phyloP scores from a whole-genome alignment of 225 moss, liverwort and hornwort genomes.

The Rhytidiadelphus loreus region DNA sequence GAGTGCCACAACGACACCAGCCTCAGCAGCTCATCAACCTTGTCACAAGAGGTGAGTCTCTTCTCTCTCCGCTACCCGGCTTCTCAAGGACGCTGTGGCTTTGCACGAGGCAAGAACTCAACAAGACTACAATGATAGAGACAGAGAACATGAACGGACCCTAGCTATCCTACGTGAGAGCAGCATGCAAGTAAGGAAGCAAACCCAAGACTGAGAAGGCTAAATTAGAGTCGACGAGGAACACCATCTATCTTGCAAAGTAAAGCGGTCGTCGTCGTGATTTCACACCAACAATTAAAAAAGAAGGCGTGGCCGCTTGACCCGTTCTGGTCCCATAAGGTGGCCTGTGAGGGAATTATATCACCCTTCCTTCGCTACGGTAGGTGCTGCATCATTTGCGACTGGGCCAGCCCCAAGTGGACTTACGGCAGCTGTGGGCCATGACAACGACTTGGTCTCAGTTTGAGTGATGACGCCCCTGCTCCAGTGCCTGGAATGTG shows the following conservation, averaged over 20 bases:
- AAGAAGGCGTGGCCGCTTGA: neutral
- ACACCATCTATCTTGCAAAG: neutral
- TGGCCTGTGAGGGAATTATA: neutral
- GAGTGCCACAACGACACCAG: neutral
- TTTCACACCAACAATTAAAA: neutral
- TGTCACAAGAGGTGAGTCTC: neutral
- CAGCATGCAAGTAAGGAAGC: neutral
- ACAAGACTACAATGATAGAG: neutral
- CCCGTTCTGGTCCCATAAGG: neutral
- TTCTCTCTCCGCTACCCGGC: neutral
- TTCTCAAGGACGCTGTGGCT: neutral
- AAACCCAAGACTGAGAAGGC: neutral
- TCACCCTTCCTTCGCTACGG: neutral
- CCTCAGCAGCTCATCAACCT: conserved; percentile 19
- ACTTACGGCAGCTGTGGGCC: conserved; percentile 10
- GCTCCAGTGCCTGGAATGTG: neutral
- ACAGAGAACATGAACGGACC: neutral
- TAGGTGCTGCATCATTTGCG: conserved; percentile 8
- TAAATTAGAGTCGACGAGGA: neutral
- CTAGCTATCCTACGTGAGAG: neutral
- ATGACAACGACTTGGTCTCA: conserved; percentile 7
- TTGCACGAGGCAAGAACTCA: neutral
- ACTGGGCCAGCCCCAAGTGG: conserved; percentile 8
- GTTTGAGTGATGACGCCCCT: neutral
- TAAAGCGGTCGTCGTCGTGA: neutral